These are phyloP conservation scores for Retiboletus flavoniger DNA, from an alignment of 1,284 basidiomycete genomes.

Conservation along the genomic window DNA sequence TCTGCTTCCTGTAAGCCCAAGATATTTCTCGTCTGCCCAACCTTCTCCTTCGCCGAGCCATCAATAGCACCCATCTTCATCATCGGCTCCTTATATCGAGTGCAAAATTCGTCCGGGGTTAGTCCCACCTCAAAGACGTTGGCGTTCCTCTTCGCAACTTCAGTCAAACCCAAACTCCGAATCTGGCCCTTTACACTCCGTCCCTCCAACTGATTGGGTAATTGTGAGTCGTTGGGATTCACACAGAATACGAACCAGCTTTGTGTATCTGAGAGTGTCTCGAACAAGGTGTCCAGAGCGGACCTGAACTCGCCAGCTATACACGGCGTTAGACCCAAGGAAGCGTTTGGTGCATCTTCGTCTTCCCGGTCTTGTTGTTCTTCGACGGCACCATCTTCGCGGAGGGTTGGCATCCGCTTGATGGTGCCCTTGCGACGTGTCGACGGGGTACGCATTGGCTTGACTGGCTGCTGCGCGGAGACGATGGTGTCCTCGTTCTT, in stretches of 20 bases:
- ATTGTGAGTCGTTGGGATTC: conserved; percentile 92
- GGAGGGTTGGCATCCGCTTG: conserved; percentile 60
- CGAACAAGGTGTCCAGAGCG: conserved; percentile 82
- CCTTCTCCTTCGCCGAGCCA: conserved; percentile 51
- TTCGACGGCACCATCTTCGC: conserved; percentile 49
- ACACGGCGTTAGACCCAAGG: conserved; percentile 54
- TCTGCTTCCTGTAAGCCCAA: conserved; percentile 72
- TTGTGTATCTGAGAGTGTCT: conserved; percentile 88
- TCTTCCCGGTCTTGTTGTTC: conserved; percentile 57
- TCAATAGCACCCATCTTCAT: conserved; percentile 47
- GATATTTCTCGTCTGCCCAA: conserved; percentile 61
- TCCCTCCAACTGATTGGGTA: conserved; percentile 94
- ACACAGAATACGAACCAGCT: conserved; percentile 92
- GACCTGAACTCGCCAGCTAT: conserved; percentile 86
- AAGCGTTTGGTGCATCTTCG: conserved; percentile 40
- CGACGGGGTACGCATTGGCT: conserved; percentile 90
- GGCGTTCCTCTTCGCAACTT: conserved; percentile 70
- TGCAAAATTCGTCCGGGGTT: conserved; percentile 85
- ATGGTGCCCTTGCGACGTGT: conserved; percentile 76
- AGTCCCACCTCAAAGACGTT: conserved; percentile 82
- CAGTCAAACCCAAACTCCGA: conserved; percentile 75
- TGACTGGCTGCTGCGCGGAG: conserved; percentile 87
- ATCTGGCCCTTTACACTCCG: conserved; percentile 91
- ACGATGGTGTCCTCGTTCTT: conserved; percentile 93
- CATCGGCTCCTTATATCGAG: conserved; percentile 72